Conservation (phyloP, 208 protist species). For the Leishmania guyanensis region DNA sequence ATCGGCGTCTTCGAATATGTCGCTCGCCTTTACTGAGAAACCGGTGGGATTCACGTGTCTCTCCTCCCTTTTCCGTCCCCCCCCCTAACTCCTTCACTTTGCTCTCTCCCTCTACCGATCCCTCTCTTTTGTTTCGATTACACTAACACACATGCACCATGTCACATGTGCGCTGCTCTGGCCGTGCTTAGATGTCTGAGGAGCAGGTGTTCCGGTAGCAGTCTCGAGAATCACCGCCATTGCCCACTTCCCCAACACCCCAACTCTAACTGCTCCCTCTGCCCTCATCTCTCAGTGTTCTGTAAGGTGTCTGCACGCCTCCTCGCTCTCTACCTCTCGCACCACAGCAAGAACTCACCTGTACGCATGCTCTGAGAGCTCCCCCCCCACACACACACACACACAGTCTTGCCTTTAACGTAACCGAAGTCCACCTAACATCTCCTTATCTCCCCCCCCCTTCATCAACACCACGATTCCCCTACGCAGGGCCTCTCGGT, state of each 20-base stretch:
- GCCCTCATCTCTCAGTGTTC: neutral
- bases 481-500: neutral
- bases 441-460: neutral
- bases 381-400: neutral
- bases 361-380: neutral
- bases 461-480: neutral
- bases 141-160: neutral
- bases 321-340: neutral
- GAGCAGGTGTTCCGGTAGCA: constrained; percentile 3
- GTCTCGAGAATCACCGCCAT: neutral
- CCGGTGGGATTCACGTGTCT: neutral
- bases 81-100: neutral
- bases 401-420: neutral
- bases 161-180: neutral
- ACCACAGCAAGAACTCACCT: neutral
- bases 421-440: neutral
- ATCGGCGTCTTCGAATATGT: neutral
- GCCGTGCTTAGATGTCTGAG: constrained; percentile 1
- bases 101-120: neutral
- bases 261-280: neutral
- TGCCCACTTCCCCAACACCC: neutral
- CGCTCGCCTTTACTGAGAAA: neutral
- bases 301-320: neutral
- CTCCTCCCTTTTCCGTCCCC: neutral
- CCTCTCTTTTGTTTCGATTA: neutral